phyloP scores from a whole-genome alignment of 2,329 filamentous ascomycete species.

The Fonsecaea multimorphosa region DNA sequence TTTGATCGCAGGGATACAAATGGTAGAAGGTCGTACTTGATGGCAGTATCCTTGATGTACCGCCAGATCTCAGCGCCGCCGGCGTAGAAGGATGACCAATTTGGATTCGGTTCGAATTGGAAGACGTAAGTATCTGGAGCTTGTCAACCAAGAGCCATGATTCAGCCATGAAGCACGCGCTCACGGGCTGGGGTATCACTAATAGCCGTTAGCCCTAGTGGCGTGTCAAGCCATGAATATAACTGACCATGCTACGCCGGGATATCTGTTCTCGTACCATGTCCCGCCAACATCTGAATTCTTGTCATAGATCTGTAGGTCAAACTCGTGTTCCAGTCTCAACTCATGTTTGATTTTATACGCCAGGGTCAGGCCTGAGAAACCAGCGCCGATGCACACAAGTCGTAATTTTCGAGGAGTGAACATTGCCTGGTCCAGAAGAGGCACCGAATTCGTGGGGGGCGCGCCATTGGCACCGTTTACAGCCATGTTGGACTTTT shows the following conservation, averaged over 20 bases:
- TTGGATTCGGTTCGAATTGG: constrained; percentile 44
- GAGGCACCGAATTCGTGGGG: constrained; percentile 14
- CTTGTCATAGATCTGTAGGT: constrained; percentile 44
- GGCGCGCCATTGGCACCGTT: too few species aligned
- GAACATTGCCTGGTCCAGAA: constrained; percentile 21
- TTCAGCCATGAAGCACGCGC: constrained; percentile 9
- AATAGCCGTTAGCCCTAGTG: too few species aligned
- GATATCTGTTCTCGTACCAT: constrained; percentile 52
- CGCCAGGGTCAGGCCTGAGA: constrained; percentile 33
- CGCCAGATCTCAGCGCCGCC: constrained; percentile 39
- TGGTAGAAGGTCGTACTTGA: constrained; percentile 38
- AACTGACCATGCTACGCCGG: constrained; percentile 49
- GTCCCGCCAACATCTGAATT: constrained; percentile 48
- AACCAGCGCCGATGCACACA: constrained; percentile 36
- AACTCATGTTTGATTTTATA: constrained; percentile 28
- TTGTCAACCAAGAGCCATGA: too few species aligned
- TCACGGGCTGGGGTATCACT: constrained; percentile 48
- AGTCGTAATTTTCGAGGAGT: constrained; percentile 36
- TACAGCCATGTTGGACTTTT: too few species aligned
- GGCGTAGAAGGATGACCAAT: constrained; percentile 39
- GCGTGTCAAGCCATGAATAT: too few species aligned
- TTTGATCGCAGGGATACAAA: constrained; percentile 40
- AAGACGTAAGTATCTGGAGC: constrained; percentile 45
- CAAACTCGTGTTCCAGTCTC: constrained; percentile 39
- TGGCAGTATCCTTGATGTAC: constrained; percentile 40